phyloP scores from a whole-genome alignment of 2,329 filamentous ascomycete genomes.

The Calonectria pseudoturangicola region DNA sequence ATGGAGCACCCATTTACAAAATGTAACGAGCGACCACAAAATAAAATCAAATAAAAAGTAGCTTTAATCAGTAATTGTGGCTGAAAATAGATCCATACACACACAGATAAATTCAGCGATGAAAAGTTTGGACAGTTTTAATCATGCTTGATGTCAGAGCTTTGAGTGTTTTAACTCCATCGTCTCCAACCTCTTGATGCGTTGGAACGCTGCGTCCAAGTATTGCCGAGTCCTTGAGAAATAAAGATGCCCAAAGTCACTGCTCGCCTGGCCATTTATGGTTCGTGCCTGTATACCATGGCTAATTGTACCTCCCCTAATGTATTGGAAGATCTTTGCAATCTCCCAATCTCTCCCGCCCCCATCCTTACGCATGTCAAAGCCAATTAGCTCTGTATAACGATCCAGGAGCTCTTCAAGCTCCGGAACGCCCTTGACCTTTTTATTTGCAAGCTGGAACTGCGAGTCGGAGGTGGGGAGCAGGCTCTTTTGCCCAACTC shows the following conservation, averaged over 20 bases:
- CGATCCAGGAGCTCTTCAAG: slow-evolving; percentile 21
- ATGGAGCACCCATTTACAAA: too few species aligned
- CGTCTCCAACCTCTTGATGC: slow-evolving; percentile 4
- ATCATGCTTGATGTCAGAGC: not conserved
- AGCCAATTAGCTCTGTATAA: slow-evolving; percentile 30
- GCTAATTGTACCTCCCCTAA: slow-evolving; percentile 35
- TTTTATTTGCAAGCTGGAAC: slow-evolving; percentile 9
- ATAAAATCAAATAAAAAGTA: too few species aligned
- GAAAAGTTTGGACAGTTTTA: not conserved
- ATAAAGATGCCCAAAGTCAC: slow-evolving; percentile 38
- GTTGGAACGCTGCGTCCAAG: slow-evolving; percentile 19
- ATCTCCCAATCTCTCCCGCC: slow-evolving; percentile 38
- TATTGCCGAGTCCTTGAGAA: slow-evolving; percentile 32
- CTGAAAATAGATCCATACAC: too few species aligned
- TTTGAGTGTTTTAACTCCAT: not conserved
- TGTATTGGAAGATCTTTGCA: slow-evolving; percentile 34
- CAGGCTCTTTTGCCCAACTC: not conserved
- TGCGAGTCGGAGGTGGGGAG: not conserved
- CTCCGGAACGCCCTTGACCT: slow-evolving; percentile 8
- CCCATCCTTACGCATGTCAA: slow-evolving; percentile 36
- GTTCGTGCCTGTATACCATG: slow-evolving; percentile 39
- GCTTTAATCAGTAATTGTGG: not conserved
- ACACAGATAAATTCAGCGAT: not conserved
- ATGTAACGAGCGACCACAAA: too few species aligned
- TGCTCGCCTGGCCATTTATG: slow-evolving; percentile 40